Evolutionary conservation across 257 asterid genomes (phyloP), one percentile per base, ranked within the genome.

Genomic region (Ballota nigra): DNA sequence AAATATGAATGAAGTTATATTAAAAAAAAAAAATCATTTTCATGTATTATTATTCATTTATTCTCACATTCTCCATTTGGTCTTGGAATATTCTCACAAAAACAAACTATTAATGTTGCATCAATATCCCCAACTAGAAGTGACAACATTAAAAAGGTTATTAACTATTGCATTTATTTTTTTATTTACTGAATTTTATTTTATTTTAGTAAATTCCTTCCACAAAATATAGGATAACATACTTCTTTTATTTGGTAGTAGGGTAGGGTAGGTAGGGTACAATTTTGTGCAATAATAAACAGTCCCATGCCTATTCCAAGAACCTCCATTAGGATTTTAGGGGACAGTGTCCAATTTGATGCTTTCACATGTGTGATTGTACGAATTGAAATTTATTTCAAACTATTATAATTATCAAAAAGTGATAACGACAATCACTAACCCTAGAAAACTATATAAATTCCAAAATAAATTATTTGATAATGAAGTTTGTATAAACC

Each of bases 351-450:
- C 67, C 29, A 36, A 23, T 65, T 77, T 70, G 76, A 67, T 78
- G 58, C 74, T 36, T 31, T 68, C 77, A 57, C 85, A 75, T 74
- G 83, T 64, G 71, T 24, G 9, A 33, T 22, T 66, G 78, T 71
- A 81, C 76, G 69, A 66, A 62, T 69, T 57, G 36, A 56, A 69
- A 23, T 55, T 63, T 56, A 52, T 23, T 56, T 22, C 16, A 67
- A 36, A 20, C 10, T 74, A 22, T 5, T 19, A 4, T 22, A 60
- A 51, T 36, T 69, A 8, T 69, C n/a, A 23, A 43, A 33, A 52
- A 24, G 55, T 45, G n/a, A 60, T 52, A 38, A 75, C 43, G 75
- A 52, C 29, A 68, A 41, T 12, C 72, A 58, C n/a, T 36, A 53
- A 55, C 45, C 22, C 34, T 28, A 36, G 0, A 64, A 34, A 56